These are phyloP conservation scores for Solanum rostratum DNA, from an alignment of 257 asterid genomes.

Conservation along the genomic window DNA sequence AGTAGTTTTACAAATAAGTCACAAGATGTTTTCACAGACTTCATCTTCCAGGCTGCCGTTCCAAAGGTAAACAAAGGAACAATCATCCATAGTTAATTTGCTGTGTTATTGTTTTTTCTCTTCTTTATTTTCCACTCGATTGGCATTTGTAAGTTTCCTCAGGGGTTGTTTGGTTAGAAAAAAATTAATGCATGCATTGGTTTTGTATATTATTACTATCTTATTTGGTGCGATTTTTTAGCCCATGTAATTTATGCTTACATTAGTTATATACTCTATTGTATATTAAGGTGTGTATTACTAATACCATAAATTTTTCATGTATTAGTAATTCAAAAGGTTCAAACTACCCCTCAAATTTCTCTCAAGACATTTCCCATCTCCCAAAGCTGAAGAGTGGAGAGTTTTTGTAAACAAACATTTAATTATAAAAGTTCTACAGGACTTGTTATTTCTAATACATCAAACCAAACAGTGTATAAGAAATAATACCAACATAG, in stretches of 20 bases:
- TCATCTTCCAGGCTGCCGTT: slow-evolving; percentile 91
- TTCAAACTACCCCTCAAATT: not conserved
- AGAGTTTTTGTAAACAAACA: not conserved
- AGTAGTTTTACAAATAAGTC: slow-evolving; percentile 72
- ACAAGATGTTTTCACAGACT: slow-evolving; percentile 52
- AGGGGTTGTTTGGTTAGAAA: not conserved
- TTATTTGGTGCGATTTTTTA: not conserved
- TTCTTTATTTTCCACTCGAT: not conserved
- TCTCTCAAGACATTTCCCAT: not conserved
- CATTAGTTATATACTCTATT: not conserved
- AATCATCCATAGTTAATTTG: not conserved
- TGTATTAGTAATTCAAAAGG: not conserved
- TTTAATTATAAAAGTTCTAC: no score
- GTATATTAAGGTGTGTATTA: not conserved
- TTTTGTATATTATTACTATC: not conserved
- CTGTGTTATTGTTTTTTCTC: not conserved
- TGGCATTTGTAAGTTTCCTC: not conserved
- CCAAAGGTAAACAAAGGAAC: slow-evolving; percentile 60
- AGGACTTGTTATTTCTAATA: not conserved
- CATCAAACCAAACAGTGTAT: not conserved
- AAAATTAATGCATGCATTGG: not conserved
- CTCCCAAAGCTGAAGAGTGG: not conserved
- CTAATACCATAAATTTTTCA: not conserved
- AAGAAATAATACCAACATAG: not conserved
- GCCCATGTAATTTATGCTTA: not conserved